phyloP scores from a whole-genome alignment of 2,329 filamentous ascomycete genomes.

The Talaromyces sp. region DNA sequence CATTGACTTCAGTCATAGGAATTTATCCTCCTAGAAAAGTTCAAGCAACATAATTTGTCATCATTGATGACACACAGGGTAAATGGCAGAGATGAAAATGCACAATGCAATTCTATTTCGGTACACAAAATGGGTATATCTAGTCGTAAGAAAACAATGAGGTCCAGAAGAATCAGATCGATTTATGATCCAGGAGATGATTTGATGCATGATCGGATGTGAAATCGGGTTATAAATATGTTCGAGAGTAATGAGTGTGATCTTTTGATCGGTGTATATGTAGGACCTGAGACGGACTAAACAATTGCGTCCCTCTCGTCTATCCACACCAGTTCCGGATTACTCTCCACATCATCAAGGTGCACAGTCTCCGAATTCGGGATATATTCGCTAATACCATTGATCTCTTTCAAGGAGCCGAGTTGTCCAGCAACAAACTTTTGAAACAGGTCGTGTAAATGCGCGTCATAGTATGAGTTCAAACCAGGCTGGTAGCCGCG shows the following conservation, averaged over 20 bases:
- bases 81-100: neutral
- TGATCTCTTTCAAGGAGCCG: slow-evolving; percentile 12
- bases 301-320: slow-evolving; percentile 16
- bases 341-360: slow-evolving; percentile 15
- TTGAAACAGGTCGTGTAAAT: slow-evolving; percentile 16
- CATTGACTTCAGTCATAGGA: neutral
- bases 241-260: neutral
- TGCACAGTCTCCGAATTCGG: slow-evolving; percentile 15
- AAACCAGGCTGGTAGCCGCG: slow-evolving; percentile 14
- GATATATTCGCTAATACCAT: slow-evolving; percentile 15
- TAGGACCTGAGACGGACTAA: neutral
- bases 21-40: neutral
- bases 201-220: neutral
- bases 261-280: neutral
- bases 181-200: neutral
- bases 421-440: slow-evolving; percentile 19
- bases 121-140: slow-evolving; percentile 16
- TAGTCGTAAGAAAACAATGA: slow-evolving; percentile 14
- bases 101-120: slow-evolving; percentile 13
- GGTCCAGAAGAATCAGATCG: neutral
- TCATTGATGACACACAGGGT: neutral
- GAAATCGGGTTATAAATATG: neutral
- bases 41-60: neutral
- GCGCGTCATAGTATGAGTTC: slow-evolving; percentile 9
- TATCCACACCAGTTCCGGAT: slow-evolving; percentile 17